Evolutionary conservation across 495 filamentous ascomycete genomes (phyloP), one percentile per base, ranked within the genome.

Genomic region (Physcia stellaris): DNA sequence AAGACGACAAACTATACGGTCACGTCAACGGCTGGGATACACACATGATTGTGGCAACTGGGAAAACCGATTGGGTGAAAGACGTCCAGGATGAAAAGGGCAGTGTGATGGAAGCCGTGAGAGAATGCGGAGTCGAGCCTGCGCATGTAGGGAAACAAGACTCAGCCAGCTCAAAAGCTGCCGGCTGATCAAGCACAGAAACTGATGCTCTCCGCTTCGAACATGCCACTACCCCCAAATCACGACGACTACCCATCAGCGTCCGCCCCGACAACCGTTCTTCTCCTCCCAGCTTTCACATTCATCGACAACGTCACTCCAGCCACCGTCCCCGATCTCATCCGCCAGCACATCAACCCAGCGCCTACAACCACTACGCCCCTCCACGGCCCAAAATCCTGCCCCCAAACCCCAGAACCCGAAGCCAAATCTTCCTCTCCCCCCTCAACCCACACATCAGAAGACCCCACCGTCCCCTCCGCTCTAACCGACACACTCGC

Each of bases 101-200:
- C 1, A 94, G 86, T 52, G 73, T 98, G 20, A 96, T 98, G 90
- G 77, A 92, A 62, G 92, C 87, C 6, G 73, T 96, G 52, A 75
- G 70, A 40, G 71, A 71, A 42, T 61, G 68, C 5, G 59, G 61
- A 7, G 60, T 76, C 20, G 70, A 73, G 49, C 78, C 81, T 0
- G 68, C 53, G 37, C 92, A 88, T 53, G 16, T 28, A n/a, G 16
- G 22, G 18, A 41, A 15, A 24, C 3, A 15, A 13, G 23, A 3
- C 9, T 9, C 32, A 7, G 9, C 11, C 9, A 13, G 9, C 42
- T 27, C 0, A 7, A 24, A 7, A 34, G 10, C 24, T 22, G 27
- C 28, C 31, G 16, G 45, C 6, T 24, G n/a, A 6, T 39, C 32
- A 41, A 7, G 44, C 40, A 42, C 33, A 90, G 85, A 74, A 68